Evolutionary conservation across 306 rosid genomes (phyloP).

Genomic region (Acacia acuminata): DNA sequence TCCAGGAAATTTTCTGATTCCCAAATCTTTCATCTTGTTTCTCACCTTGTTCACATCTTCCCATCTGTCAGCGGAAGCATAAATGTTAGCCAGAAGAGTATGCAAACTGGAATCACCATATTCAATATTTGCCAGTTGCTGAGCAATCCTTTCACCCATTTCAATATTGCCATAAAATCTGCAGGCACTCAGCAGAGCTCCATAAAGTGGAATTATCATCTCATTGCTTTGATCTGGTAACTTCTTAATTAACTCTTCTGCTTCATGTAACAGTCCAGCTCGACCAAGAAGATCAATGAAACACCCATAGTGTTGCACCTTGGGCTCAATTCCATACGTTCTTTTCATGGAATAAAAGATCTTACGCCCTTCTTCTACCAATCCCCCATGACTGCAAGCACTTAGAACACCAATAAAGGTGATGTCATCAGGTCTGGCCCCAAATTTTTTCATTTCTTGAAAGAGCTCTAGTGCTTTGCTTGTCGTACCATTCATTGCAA

Average conservation of each 20-base stretch:
- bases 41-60: constrained; percentile 72
- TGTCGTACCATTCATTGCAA: constrained; percentile 72
- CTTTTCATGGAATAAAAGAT: constrained; percentile 54
- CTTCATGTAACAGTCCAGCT: constrained; percentile 68
- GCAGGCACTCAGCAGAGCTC: constrained; percentile 76
- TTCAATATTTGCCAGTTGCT: constrained; percentile 46
- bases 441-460: constrained; percentile 55
- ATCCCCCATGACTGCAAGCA: constrained; percentile 74
- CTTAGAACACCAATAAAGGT: constrained; percentile 43
- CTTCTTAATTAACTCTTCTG: constrained; percentile 58
- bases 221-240: constrained; percentile 46
- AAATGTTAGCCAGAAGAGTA: constrained; percentile 69
- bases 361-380: constrained; percentile 63
- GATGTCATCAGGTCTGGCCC: constrained; percentile 65
- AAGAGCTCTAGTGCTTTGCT: constrained; percentile 62
- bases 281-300: constrained; percentile 70
- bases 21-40: constrained; percentile 61
- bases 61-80: constrained; percentile 73
- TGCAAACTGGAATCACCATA: constrained; percentile 58
- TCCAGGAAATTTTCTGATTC: constrained; percentile 61
- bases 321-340: constrained; percentile 53
- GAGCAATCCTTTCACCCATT: constrained; percentile 71
- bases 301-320: constrained; percentile 74
- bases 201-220: constrained; percentile 52
- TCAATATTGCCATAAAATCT: constrained; percentile 61